These are phyloP conservation scores for Calonectria crousiana DNA, from an alignment of 2,329 filamentous ascomycete species.

Conservation along the genomic window DNA sequence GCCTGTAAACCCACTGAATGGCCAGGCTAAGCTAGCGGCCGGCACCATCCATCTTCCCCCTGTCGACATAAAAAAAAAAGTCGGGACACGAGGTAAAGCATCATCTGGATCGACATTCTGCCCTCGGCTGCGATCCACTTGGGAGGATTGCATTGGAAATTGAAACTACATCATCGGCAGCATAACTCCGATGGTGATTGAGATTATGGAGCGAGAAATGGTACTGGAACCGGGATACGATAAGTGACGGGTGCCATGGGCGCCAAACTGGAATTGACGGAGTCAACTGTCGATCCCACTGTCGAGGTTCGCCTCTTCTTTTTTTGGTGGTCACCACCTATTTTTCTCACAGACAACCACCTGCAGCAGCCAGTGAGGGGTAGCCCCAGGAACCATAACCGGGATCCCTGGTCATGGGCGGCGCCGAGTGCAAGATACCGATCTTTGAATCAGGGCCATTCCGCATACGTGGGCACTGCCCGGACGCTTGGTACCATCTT, in stretches of 20 bases:
- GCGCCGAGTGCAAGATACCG: slow-evolving; percentile 42
- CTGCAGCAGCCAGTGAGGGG: slow-evolving; percentile 40
- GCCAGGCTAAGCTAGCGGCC: slow-evolving; percentile 39
- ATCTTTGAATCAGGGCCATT: slow-evolving; percentile 39
- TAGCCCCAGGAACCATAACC: slow-evolving; percentile 44
- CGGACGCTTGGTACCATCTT: slow-evolving; percentile 14
- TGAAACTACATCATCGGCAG: slow-evolving; percentile 15
- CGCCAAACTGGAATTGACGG: not conserved
- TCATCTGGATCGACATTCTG: slow-evolving; percentile 35
- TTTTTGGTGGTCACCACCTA: slow-evolving; percentile 38
- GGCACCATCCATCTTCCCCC: slow-evolving; percentile 29
- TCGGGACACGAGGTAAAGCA: slow-evolving; percentile 24
- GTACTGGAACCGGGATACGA: not conserved
- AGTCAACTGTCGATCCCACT: slow-evolving; percentile 15
- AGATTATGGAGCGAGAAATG: not conserved
- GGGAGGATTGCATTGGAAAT: slow-evolving; percentile 31
- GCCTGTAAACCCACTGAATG: slow-evolving; percentile 26
- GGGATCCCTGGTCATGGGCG: slow-evolving; percentile 42
- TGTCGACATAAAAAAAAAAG: slow-evolving; percentile 33
- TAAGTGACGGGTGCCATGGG: slow-evolving; percentile 3
- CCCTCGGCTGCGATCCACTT: slow-evolving; percentile 26
- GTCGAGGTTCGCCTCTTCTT: not conserved
- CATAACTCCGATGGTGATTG: slow-evolving; percentile 12
- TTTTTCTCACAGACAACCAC: slow-evolving; percentile 41
- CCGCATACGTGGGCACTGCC: slow-evolving; percentile 20